Base-by-base conservation (phyloP, 1,139 yeast genomes). In the Saccharomyces hybrid region DNA sequence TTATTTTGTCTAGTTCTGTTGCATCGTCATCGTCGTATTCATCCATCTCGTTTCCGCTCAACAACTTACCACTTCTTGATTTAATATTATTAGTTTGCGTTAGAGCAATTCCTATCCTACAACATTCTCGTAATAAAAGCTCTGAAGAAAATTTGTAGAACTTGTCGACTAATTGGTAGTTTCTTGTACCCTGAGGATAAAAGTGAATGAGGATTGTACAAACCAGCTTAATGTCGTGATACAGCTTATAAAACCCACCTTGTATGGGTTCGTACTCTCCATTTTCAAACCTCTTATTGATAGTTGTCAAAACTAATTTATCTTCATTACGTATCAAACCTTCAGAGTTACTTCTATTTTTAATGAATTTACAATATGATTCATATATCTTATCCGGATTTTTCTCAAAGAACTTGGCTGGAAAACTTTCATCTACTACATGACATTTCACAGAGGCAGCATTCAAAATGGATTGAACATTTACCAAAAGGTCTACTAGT, bases 81-180 rank as follows among this genome's bases (percentile, higher is more conserved):
- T 38, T 38, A n/a, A 50, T 55, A 5, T 41, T 47, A 14, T 29
- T 46, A 28, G 52, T 47, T 38, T 51, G 47, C n/a, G 56, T 48
- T 14, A 72, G 65, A 16, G 66, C 58, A 28, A 78, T 59, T 14
- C 77, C 77, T 25, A 81, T 63, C 58, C 85, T 78, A 32, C 78
- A 76, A 25, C 84, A 77, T 68, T 90, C 97, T 63, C 95, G 80
- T 53, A 89, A 70, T 42, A 90, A 70, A 53, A 88, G 70, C 62
- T 88, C 96, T 1, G 84, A 78, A 2, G 88, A 72, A 62, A 84
- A 83, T 65, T 81, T 84, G 73, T 82, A 89, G 63, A 86, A 85
- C 55, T 78, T 78, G 68, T 88, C 93, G 47, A 86, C 74, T 60
- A 78, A 75, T 23, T 72, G 73, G 66, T 90, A 90, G 13, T 71